These are phyloP conservation scores for Candida fluviatilis DNA, from an alignment of 805 yeast species.

Conservation along the genomic window DNA sequence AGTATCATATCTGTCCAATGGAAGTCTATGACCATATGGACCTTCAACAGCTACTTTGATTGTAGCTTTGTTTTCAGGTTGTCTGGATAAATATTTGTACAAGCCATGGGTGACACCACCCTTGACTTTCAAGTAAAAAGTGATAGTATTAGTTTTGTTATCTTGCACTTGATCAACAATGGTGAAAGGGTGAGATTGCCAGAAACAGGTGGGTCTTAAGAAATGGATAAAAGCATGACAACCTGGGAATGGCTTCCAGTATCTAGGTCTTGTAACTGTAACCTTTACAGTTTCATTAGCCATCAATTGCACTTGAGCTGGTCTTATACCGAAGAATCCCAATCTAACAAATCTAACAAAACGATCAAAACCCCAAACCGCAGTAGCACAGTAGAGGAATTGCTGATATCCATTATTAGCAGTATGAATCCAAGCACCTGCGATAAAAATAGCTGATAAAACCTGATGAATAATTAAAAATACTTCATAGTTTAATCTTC, in stretches of 20 bases:
- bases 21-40: conserved; percentile 32
- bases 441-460: conserved; percentile 41
- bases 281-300: conserved; percentile 40
- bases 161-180: conserved; percentile 19
- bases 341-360: conserved; percentile 26
- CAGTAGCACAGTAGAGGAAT: conserved; percentile 25
- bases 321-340: conserved; percentile 27
- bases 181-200: conserved; percentile 47
- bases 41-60: conserved; percentile 35
- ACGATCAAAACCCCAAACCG: conserved; percentile 37
- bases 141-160: conserved; percentile 35
- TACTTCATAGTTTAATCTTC: conserved; percentile 54
- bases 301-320: conserved; percentile 31
- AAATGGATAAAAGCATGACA: conserved; percentile 37
- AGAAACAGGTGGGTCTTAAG: conserved; percentile 34
- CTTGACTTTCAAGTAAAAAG: conserved; percentile 47
- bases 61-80: conserved; percentile 22
- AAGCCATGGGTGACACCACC: conserved; percentile 47
- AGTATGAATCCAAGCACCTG: conserved; percentile 55
- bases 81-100: conserved; percentile 18
- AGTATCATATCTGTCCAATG: conserved; percentile 28
- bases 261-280: conserved; percentile 43
- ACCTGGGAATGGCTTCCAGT: conserved; percentile 40
- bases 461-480: conserved; percentile 29
- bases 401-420: conserved; percentile 18